Evolutionary conservation across 2,329 filamentous ascomycete genomes (phyloP).

Genomic region (Tolypocladium ophioglossoides): DNA sequence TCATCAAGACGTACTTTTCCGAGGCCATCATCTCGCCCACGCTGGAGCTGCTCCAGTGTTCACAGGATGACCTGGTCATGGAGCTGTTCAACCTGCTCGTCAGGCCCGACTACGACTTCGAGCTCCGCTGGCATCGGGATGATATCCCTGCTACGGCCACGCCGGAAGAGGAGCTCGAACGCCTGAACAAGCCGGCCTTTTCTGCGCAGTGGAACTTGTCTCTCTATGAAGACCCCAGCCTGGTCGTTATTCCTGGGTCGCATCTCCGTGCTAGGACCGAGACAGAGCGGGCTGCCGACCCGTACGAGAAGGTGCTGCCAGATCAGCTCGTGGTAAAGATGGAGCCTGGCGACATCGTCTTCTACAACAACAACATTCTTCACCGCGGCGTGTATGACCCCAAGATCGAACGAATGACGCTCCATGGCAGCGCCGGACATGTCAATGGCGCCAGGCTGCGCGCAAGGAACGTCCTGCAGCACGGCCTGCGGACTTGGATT

Average conservation of each 20-base stretch:
- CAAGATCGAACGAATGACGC: slow-evolving; percentile 51
- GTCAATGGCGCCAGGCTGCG: slow-evolving; percentile 40
- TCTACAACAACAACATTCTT: slow-evolving; percentile 86
- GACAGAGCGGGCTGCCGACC: slow-evolving; percentile 54
- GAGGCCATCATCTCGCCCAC: slow-evolving; percentile 51
- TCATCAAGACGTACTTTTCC: slow-evolving; percentile 64
- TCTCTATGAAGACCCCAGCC: slow-evolving; percentile 60
- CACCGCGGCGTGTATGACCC: slow-evolving; percentile 58
- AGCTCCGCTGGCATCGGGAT: slow-evolving; percentile 76
- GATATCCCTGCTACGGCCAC: slow-evolving; percentile 61
- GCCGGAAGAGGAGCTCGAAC: slow-evolving; percentile 53
- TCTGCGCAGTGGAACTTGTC: slow-evolving; percentile 87
- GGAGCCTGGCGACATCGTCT: slow-evolving; percentile 66
- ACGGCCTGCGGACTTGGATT: slow-evolving; percentile 60
- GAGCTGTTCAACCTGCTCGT: slow-evolving; percentile 87
- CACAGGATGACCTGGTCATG: slow-evolving; percentile 62
- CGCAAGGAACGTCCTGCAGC: slow-evolving; percentile 65
- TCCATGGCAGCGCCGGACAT: slow-evolving; percentile 64
- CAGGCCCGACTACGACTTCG: slow-evolving; percentile 59
- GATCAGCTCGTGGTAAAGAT: slow-evolving; percentile 57
- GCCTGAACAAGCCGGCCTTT: slow-evolving; percentile 50
- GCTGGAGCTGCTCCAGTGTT: slow-evolving; percentile 47
- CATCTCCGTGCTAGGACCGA: slow-evolving; percentile 63
- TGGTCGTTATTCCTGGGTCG: slow-evolving; percentile 69
- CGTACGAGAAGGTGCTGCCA: slow-evolving; percentile 51